A percentile compares a stretch with the other conserved stretches of the same genome.
Evolutionary conservation across 768 basidiomycete genomes (phyloP).

Genomic region (Chlorophyllum brunneum): DNA sequence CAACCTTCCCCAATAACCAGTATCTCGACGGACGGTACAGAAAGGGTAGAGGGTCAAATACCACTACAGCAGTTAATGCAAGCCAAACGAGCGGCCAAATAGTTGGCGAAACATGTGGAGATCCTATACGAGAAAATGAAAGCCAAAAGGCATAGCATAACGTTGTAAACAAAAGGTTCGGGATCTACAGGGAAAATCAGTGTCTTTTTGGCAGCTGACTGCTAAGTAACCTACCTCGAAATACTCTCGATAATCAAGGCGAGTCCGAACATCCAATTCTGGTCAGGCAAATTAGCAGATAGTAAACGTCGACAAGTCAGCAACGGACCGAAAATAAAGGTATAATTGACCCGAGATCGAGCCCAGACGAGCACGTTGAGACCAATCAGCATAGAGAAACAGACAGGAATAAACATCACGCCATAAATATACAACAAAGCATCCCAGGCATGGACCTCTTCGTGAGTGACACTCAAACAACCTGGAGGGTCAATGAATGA

Average conservation of each 20-base stretch:
- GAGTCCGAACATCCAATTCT: conserved; percentile 71
- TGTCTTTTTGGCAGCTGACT: background rate
- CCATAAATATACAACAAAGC: conserved; percentile 78
- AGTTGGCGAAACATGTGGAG: conserved; percentile 52
- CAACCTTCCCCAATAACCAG: conserved; percentile 73
- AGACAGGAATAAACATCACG: conserved; percentile 63
- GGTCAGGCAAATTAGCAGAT: background rate
- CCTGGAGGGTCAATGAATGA: conserved; percentile 42
- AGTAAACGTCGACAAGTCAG: background rate
- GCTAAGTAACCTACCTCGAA: conserved; percentile 37
- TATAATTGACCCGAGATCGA: conserved; percentile 78
- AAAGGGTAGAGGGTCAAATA: conserved; percentile 77
- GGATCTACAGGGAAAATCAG: conserved; percentile 45
- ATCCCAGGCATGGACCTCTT: conserved; percentile 62
- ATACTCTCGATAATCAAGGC: conserved; percentile 77
- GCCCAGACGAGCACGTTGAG: conserved; percentile 83
- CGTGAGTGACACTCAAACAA: conserved; percentile 34
- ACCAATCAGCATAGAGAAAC: conserved; percentile 77
- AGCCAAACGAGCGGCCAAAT: conserved; percentile 86
- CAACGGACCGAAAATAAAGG: conserved; percentile 83
- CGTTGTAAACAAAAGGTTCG: conserved; percentile 70
- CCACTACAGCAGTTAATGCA: conserved; percentile 46
- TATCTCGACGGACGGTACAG: conserved; percentile 62
- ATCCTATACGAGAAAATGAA: conserved; percentile 66
- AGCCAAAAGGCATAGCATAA: conserved; percentile 84